Conservation (phyloP, 257 asterid species). For the Gentiana straminea region DNA sequence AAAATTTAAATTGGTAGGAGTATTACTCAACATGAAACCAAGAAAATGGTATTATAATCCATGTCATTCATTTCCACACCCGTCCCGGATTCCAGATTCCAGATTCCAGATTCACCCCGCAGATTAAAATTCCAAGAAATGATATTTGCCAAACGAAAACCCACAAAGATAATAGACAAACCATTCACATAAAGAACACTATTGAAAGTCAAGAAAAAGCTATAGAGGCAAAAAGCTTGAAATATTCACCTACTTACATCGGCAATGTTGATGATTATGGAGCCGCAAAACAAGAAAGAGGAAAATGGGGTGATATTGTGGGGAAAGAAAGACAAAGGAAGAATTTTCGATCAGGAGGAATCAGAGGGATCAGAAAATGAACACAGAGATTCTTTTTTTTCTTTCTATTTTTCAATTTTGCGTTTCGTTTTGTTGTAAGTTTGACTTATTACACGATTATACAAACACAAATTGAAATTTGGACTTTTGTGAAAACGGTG, state of each 20-base stretch:
- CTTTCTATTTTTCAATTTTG: background rate
- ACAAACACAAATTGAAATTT: too few relatives aligned
- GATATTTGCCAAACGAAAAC: too few relatives aligned
- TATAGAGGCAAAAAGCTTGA: background rate
- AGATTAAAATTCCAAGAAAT: too few relatives aligned
- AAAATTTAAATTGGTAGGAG: background rate
- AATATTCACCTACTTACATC: conserved; percentile 1
- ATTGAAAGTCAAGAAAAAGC: background rate
- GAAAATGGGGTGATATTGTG: background rate
- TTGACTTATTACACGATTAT: too few relatives aligned
- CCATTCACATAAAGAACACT: background rate
- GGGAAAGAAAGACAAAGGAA: conserved; percentile 1
- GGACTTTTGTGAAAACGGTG: too few relatives aligned
- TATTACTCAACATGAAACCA: background rate
- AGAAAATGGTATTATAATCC: background rate
- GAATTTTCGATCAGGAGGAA: conserved; percentile 12
- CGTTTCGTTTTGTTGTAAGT: too few relatives aligned
- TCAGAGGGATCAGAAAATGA: conserved; percentile 9
- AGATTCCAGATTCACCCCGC: background rate
- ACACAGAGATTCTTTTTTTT: background rate
- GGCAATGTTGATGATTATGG: conserved; percentile 2
- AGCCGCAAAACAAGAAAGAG: conserved; percentile 5
- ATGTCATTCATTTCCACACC: background rate
- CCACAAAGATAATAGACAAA: conserved; percentile 1
- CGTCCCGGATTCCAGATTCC: conserved; percentile 2